A percentile compares a stretch with the other conserved stretches of the same genome.
These are phyloP conservation scores for Didymella arachidicola DNA, from an alignment of 2,329 filamentous ascomycete genomes.

Conservation along the genomic window DNA sequence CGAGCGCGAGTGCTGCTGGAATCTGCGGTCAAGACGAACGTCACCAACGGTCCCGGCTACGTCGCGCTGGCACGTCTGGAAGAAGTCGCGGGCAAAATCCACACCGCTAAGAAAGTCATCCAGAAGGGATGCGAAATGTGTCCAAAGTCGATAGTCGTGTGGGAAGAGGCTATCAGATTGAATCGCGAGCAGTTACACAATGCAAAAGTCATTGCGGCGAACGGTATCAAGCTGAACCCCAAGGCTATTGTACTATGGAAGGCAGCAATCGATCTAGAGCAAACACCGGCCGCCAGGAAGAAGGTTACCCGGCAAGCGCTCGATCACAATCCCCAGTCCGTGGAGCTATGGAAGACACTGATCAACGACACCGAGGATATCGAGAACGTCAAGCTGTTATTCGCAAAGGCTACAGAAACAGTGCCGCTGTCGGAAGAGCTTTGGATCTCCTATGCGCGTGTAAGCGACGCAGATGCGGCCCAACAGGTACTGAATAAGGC, in stretches of 20 bases:
- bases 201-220: constrained; percentile 92
- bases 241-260: constrained; percentile 91
- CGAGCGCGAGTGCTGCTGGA: constrained; percentile 91
- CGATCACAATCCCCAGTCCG: constrained; percentile 91
- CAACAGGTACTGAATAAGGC: constrained; percentile 96
- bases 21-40: constrained; percentile 96
- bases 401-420: constrained; percentile 94
- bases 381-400: constrained; percentile 83
- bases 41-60: constrained; percentile 93
- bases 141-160: constrained; percentile 92
- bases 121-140: constrained; percentile 88
- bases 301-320: constrained; percentile 90
- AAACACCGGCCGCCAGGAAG: constrained; percentile 83
- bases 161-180: constrained; percentile 93
- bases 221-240: constrained; percentile 91
- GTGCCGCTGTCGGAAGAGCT: constrained; percentile 93
- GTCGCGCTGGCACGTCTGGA: constrained; percentile 93
- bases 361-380: constrained; percentile 94
- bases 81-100: constrained; percentile 89
- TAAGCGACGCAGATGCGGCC: constrained; percentile 89
- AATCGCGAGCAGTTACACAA: constrained; percentile 81
- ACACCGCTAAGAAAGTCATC: constrained; percentile 87
- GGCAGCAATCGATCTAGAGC: constrained; percentile 92
- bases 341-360: constrained; percentile 96
- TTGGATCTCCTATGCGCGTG: constrained; percentile 89